These are phyloP conservation scores for Aspergillus tubingensis DNA, from an alignment of 2,329 filamentous ascomycete species.

Conservation along the genomic window DNA sequence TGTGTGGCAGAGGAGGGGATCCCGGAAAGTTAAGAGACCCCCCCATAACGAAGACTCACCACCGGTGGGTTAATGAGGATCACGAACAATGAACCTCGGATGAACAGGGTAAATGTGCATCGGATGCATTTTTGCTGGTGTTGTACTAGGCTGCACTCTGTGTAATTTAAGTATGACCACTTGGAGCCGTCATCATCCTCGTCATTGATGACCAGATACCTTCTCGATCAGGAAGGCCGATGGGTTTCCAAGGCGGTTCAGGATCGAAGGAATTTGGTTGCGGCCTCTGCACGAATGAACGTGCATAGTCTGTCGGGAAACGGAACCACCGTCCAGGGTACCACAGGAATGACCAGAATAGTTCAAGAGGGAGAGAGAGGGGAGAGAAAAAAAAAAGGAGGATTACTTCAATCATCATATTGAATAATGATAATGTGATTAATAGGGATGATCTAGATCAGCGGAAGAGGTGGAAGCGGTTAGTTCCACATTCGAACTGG, in stretches of 20 bases:
- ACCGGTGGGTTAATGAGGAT: neutral
- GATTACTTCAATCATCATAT: neutral
- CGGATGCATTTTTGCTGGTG: neutral
- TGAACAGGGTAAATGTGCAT: neutral
- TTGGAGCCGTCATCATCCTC: neutral
- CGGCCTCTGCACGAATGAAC: neutral
- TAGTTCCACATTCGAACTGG: neutral
- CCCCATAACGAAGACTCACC: neutral
- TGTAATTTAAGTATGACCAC: conserved; percentile 3
- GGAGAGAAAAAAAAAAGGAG: neutral
- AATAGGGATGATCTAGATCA: neutral
- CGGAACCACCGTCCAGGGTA: neutral
- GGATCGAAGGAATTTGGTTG: conserved; percentile 2
- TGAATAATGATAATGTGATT: neutral
- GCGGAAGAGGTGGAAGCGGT: neutral
- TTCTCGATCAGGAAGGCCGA: conserved; percentile 1
- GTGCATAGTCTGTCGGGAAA: neutral
- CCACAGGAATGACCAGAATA: neutral
- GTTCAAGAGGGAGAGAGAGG: neutral
- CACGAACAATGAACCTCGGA: neutral
- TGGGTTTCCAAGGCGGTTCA: conserved; percentile 1
- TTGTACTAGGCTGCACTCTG: conserved; percentile 1
- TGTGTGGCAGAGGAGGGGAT: neutral
- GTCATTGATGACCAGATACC: conserved; percentile 3
- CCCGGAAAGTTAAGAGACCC: neutral